Conservation (phyloP, 495 filamentous ascomycete genomes). For the Podospora sp. region DNA sequence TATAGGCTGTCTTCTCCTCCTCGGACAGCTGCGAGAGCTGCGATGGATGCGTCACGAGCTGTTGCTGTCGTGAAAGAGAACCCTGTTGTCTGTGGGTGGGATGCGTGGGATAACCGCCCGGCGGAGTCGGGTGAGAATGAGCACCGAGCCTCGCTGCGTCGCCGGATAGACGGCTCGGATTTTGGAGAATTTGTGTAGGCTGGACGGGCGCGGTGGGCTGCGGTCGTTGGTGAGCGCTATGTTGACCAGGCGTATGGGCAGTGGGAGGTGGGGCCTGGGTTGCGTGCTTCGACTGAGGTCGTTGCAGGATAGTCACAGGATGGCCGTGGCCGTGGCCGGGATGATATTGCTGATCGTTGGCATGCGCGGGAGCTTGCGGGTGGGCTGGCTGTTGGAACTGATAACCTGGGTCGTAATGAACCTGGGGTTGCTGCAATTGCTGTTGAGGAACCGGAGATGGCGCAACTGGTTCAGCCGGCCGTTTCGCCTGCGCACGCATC, state of each 20-base stretch:
- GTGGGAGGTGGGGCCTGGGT: conserved; percentile 35
- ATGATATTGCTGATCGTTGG: conserved; percentile 32
- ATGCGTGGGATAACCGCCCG: conserved; percentile 30
- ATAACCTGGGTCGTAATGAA: conserved; percentile 35
- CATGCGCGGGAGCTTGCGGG: conserved; percentile 31
- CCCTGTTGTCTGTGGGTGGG: conserved; percentile 41
- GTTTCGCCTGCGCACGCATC: conserved; percentile 72
- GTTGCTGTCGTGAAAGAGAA: conserved; percentile 41
- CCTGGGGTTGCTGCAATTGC: conserved; percentile 33
- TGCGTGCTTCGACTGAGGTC: conserved; percentile 43
- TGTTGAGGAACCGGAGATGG: conserved; percentile 34
- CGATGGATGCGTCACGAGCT: conserved; percentile 65
- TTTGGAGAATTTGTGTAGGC: conserved; percentile 61
- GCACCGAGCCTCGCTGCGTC: conserved; percentile 39
- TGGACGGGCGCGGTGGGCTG: conserved; percentile 49
- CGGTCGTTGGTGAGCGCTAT: conserved; percentile 49
- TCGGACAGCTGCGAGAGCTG: conserved; percentile 79
- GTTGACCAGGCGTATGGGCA: conserved; percentile 40
- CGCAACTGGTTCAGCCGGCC: conserved; percentile 40
- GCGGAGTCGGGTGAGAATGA: conserved; percentile 30
- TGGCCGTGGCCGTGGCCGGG: conserved; percentile 44
- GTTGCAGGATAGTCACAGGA: conserved; percentile 50
- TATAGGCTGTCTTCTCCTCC: conserved; percentile 72
- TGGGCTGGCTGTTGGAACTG: conserved; percentile 32
- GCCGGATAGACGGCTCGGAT: conserved; percentile 47